phyloP scores from a whole-genome alignment of 2,329 filamentous ascomycete species.

The Penicillium glabrum region DNA sequence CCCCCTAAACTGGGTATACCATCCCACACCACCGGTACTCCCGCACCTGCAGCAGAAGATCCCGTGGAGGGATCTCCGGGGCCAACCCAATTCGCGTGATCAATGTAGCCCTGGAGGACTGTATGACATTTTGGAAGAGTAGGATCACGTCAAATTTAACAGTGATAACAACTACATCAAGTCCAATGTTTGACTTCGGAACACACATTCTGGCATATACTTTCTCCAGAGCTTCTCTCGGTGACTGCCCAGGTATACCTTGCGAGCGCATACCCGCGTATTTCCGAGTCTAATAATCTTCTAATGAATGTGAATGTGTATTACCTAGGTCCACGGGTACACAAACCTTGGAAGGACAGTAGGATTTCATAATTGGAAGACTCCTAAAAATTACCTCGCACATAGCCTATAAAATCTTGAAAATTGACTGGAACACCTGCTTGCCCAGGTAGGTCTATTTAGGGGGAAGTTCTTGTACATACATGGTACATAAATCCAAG shows the following conservation, averaged over 20 bases:
- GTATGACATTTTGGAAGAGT: background rate
- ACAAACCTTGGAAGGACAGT: no score
- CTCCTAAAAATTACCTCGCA: no score
- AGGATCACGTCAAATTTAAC: background rate
- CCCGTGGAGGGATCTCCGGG: constrained; percentile 20
- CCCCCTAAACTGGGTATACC: constrained; percentile 44
- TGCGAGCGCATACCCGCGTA: background rate
- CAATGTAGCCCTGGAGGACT: background rate
- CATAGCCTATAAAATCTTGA: fast-evolving
- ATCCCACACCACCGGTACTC: constrained; percentile 12
- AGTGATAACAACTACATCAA: background rate
- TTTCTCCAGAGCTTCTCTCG: background rate
- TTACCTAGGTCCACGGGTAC: no score
- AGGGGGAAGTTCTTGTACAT: no score
- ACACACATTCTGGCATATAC: background rate
- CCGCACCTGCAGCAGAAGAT: constrained; percentile 13
- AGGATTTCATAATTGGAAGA: no score
- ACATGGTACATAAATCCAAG: no score
- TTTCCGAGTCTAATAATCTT: no score
- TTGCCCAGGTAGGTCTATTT: no score
- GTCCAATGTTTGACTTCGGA: background rate
- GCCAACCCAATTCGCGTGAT: constrained; percentile 18
- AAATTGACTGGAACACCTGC: no score
- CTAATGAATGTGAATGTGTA: no score
- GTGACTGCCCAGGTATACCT: background rate